A percentile compares a stretch with the other conserved stretches of the same genome.
These are phyloP conservation scores for Plasmodium billcollinsi DNA, from an alignment of 169 alveolate species.

Conservation along the genomic window DNA sequence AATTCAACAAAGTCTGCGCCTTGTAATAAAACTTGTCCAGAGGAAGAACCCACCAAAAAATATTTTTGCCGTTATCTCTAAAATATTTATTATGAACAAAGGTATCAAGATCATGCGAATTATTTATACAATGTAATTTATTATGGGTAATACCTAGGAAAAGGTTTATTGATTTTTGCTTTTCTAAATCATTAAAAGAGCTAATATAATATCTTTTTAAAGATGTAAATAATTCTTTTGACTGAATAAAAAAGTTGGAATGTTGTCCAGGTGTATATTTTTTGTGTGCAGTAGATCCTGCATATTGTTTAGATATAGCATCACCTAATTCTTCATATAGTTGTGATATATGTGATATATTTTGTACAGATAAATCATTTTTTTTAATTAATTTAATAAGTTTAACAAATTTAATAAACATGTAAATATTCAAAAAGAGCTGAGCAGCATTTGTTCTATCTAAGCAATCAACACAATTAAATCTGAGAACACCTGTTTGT, in stretches of 20 bases:
- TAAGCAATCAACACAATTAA: conserved; percentile 98
- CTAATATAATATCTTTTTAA: conserved; percentile 81
- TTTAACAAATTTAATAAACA: conserved; percentile 74
- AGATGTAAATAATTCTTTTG: conserved; percentile 83
- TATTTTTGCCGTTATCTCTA: not conserved
- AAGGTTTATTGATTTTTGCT: conserved; percentile 79
- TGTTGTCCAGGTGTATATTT: conserved; percentile 80
- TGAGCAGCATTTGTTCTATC: conserved; percentile 97
- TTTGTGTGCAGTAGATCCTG: conserved; percentile 86
- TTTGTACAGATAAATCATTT: conserved; percentile 31
- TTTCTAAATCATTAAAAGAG: conserved; percentile 83
- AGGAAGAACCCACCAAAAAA: conserved; percentile 65
- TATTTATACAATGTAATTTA: conserved; percentile 3
- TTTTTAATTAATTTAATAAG: conserved; percentile 47
- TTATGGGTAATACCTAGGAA: conserved; percentile 79
- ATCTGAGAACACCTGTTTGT: conserved; percentile 95
- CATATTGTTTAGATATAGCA: conserved; percentile 85
- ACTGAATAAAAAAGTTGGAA: conserved; percentile 76
- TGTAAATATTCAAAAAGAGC: conserved; percentile 75
- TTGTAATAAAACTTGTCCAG: conserved; percentile 28
- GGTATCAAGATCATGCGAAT: conserved; percentile 39
- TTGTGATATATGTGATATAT: conserved; percentile 63
- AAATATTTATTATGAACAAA: conserved; percentile 15
- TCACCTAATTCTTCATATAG: conserved; percentile 85
- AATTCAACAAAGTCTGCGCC: conserved; percentile 7